Conservation (phyloP, 345 rosid species). For the Eucalyptus cladocalyx region DNA sequence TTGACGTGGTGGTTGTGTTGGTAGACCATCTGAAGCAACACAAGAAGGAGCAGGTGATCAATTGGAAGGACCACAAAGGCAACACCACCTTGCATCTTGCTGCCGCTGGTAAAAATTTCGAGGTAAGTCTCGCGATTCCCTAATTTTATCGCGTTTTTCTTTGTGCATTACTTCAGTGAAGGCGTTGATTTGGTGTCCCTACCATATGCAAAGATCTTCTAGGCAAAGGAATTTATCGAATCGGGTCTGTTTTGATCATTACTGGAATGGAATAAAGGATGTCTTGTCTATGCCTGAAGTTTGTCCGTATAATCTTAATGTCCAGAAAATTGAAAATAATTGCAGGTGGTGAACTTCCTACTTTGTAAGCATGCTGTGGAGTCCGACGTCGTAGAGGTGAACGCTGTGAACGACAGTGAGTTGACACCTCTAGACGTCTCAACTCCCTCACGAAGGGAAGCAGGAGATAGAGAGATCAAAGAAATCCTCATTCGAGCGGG, state of each 20-base stretch:
- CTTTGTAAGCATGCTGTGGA: too few species aligned
- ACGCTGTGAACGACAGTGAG: too few species aligned
- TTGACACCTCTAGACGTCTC: too few species aligned
- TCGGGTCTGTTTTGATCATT: background rate
- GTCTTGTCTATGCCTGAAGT: too few species aligned
- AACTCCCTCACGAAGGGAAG: too few species aligned
- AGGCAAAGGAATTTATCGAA: background rate
- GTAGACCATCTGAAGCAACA: background rate
- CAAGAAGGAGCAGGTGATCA: background rate
- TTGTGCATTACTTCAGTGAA: background rate
- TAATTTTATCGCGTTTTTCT: background rate
- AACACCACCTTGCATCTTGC: background rate
- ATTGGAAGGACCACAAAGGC: background rate
- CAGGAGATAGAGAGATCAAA: too few species aligned
- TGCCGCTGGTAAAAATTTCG: background rate
- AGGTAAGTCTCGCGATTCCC: background rate
- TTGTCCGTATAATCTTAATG: too few species aligned
- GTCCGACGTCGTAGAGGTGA: too few species aligned
- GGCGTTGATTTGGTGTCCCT: background rate
- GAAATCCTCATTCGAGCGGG: too few species aligned
- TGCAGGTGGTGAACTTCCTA: too few species aligned
- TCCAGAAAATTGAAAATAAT: too few species aligned
- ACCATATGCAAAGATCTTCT: background rate
- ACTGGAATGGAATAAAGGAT: too few species aligned
- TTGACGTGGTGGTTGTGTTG: background rate